phyloP scores from a whole-genome alignment of 2,329 filamentous ascomycete genomes.

The Aspergillus carbonarius region DNA sequence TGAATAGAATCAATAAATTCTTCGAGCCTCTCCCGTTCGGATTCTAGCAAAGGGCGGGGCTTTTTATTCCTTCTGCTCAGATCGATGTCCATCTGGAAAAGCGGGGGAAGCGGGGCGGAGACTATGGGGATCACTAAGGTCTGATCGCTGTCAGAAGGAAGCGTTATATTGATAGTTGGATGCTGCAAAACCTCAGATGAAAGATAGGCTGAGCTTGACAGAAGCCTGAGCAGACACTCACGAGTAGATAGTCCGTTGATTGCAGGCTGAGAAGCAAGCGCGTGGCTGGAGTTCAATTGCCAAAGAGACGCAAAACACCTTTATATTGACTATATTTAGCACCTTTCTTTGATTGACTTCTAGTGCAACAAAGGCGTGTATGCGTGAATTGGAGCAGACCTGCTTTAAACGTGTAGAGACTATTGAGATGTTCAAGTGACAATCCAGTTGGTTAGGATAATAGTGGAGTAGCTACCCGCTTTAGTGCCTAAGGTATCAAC shows the following conservation, averaged over 20 bases:
- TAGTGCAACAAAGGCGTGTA: no score
- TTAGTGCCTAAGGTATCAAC: slow-evolving; percentile 10
- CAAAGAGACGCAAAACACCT: background rate
- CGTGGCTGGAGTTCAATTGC: background rate
- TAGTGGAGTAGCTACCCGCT: slow-evolving; percentile 10
- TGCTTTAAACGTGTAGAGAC: background rate
- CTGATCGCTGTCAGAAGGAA: background rate
- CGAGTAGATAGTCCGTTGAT: background rate
- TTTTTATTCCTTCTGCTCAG: slow-evolving; percentile 80
- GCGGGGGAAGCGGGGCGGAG: slow-evolving; percentile 3
- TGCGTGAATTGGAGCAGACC: background rate
- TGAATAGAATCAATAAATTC: slow-evolving; percentile 93
- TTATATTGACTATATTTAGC: background rate
- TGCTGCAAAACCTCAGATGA: background rate
- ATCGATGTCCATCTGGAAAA: slow-evolving; percentile 61
- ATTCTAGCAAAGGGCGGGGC: slow-evolving; percentile 75
- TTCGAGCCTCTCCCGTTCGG: slow-evolving; percentile 78
- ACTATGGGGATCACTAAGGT: background rate
- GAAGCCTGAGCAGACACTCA: background rate
- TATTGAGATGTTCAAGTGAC: background rate
- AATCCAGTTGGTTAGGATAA: slow-evolving; percentile 3
- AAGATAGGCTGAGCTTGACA: background rate
- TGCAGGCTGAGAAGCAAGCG: background rate
- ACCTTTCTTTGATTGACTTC: no score
- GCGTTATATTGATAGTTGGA: background rate